Conservation (phyloP, 2,329 filamentous ascomycete species). For the Monosporascus sp. region DNA sequence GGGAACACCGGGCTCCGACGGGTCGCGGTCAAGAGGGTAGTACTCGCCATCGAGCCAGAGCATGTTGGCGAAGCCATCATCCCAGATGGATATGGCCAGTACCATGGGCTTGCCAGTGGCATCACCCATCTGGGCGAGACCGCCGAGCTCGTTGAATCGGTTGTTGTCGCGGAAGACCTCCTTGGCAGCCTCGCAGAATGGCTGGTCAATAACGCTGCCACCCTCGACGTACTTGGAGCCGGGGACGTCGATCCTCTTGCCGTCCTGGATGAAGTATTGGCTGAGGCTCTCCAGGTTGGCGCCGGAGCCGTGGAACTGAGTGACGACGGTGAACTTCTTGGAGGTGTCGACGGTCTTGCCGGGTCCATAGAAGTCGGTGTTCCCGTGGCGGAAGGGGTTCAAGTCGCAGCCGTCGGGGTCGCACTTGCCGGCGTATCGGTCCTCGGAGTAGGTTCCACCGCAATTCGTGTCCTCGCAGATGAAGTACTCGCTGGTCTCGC, state of each 20-base stretch:
- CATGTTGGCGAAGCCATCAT: conserved; percentile 55
- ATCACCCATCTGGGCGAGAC: conserved; percentile 44
- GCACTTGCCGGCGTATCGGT: conserved; percentile 52
- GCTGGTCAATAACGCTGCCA: conserved; percentile 39
- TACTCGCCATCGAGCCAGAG: conserved; percentile 57
- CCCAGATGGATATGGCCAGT: conserved; percentile 55
- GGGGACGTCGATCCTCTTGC: conserved; percentile 40
- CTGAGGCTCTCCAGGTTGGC: conserved; percentile 45
- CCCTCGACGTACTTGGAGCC: conserved; percentile 29
- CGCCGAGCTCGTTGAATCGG: conserved; percentile 45
- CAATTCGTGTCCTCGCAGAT: conserved; percentile 40
- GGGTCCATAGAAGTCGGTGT: conserved; percentile 53
- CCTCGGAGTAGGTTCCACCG: conserved; percentile 39
- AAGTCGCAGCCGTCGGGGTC: conserved; percentile 61
- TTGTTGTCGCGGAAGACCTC: conserved; percentile 44
- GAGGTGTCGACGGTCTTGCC: conserved; percentile 49
- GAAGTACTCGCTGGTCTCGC: conserved; percentile 38
- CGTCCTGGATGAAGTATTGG: conserved; percentile 54
- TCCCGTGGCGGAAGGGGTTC: conserved; percentile 58
- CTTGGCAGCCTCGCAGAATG: conserved; percentile 52
- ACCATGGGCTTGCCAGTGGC: conserved; percentile 54
- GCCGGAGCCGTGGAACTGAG: conserved; percentile 50
- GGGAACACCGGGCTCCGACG: conserved; percentile 35
- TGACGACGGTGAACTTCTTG: conserved; percentile 53
- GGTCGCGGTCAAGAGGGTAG: conserved; percentile 39